A percentile compares a stretch with the other conserved stretches of the same genome.
Evolutionary conservation across 768 basidiomycete genomes (phyloP).

Genomic region (Fibroporia radiculosa): DNA sequence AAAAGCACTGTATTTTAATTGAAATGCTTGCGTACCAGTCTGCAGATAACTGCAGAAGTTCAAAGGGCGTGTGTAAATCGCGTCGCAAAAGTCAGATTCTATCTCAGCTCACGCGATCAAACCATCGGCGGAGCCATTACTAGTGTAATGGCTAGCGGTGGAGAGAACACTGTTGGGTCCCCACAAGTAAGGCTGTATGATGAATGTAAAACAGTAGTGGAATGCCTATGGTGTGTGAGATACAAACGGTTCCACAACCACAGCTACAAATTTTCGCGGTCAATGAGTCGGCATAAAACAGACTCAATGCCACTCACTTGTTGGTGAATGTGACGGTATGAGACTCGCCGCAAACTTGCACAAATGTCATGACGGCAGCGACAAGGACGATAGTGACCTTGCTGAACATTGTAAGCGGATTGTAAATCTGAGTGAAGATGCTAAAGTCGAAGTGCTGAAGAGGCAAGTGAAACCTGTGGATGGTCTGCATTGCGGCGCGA

Average conservation of each 20-base stretch:
- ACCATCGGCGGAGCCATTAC: constrained; percentile 20
- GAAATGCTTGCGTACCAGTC: constrained; percentile 22
- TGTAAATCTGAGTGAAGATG: background rate
- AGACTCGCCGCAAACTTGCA: constrained; percentile 26
- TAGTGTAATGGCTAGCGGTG: constrained; percentile 26
- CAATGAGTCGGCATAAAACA: background rate
- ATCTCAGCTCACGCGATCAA: constrained; percentile 30
- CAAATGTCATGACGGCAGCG: background rate
- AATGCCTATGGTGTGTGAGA: background rate
- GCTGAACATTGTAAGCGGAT: background rate
- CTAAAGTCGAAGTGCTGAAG: background rate
- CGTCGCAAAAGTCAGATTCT: background rate
- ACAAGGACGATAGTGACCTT: background rate
- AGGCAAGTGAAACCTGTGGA: background rate
- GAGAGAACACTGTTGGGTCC: constrained; percentile 21
- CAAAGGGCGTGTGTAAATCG: background rate
- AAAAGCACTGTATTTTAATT: background rate
- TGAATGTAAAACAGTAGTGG: constrained; percentile 13
- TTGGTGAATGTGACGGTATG: constrained; percentile 37
- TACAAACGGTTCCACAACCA: constrained; percentile 1
- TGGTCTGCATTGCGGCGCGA: background rate
- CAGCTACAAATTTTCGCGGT: background rate
- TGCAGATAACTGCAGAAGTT: constrained; percentile 31
- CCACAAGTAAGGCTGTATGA: background rate
- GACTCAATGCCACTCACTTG: constrained; percentile 20